Conservation (phyloP, 225 moss, liverwort and hornwort genomes). For the Pleurozium schreberi region DNA sequence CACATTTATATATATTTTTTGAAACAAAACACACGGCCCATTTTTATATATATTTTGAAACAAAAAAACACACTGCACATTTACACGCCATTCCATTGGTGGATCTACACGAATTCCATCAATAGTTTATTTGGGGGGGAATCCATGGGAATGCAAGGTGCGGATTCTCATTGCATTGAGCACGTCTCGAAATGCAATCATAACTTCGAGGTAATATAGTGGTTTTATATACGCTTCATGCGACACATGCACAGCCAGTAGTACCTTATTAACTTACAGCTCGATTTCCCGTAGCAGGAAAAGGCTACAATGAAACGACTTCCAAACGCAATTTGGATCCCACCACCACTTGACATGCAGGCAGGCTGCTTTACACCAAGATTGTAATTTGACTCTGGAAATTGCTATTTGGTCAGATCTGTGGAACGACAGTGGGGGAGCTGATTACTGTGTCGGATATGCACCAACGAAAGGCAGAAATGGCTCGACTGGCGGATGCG, state of each 20-base stretch:
- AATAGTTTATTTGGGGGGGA: neutral
- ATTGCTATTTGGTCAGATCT: conserved; percentile 36
- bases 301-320: neutral
- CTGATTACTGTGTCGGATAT: conserved; percentile 59
- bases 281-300: too few relatives aligned
- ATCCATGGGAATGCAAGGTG: neutral
- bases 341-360: neutral
- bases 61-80: too few relatives aligned
- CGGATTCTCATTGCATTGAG: neutral
- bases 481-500: conserved; percentile 87
- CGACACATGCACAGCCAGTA: neutral
- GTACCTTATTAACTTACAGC: neutral
- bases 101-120: neutral
- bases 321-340: neutral
- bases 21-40: too few relatives aligned
- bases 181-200: neutral
- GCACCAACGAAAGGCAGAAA: conserved; percentile 92
- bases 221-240: neutral
- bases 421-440: conserved; percentile 66
- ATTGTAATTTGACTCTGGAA: neutral
- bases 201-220: neutral
- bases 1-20: too few relatives aligned
- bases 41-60: too few relatives aligned
- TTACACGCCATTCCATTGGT: neutral
- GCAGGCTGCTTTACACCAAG: too few relatives aligned